Base-by-base conservation (phyloP, 495 filamentous ascomycete genomes). In the Penicillium bialowiezense region DNA sequence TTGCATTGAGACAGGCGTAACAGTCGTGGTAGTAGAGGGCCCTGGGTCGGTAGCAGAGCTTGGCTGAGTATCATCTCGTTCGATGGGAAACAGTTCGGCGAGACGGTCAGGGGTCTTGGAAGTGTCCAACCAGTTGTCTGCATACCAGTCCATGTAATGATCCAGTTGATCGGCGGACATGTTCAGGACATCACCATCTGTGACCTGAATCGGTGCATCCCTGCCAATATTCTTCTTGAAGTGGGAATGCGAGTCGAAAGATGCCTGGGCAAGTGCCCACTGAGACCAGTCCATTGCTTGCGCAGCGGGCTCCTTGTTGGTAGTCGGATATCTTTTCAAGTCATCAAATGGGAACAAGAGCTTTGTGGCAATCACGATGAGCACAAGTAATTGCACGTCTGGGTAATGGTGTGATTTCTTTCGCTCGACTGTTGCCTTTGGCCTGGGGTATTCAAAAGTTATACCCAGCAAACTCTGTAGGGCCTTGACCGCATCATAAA, bases 81-180 rank as follows among this genome's bases (percentile, higher is more conserved):
- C 60, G 23, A 66, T 60, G 1, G 82, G 76, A 51, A 86, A 85
- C 60, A 84, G 62, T 1, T 72, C 61, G 17, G 76, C 74, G 17
- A 84, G 53, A 18, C 65, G 68, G 39, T 70, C 65, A 12, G 65
- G 46, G n/a, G 35, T 55, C 55, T 32, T 44, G 13, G 28, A 43
- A 1, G 37, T 56, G 41, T 81, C 75, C 38, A 87, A 59, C 80
- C 85, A 95, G 23, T 73, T 89, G 54, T 79, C 77, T 61, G 92
- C 85, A 58, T 89, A 95, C 88, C 89, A 97, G 63, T 91, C 83
- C 75, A 98, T 74, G 50, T 95, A 95, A 41, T 87, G 79, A 52
- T 93, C 86, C 43, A 97, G 62, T 50, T 95, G 80, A 8, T 72
- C 60, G 14, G 76, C 73, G 1, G 69, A 76, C 86, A 97, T 86